Conservation (phyloP, 768 basidiomycete species). For the Boletus pseudopeckii region DNA sequence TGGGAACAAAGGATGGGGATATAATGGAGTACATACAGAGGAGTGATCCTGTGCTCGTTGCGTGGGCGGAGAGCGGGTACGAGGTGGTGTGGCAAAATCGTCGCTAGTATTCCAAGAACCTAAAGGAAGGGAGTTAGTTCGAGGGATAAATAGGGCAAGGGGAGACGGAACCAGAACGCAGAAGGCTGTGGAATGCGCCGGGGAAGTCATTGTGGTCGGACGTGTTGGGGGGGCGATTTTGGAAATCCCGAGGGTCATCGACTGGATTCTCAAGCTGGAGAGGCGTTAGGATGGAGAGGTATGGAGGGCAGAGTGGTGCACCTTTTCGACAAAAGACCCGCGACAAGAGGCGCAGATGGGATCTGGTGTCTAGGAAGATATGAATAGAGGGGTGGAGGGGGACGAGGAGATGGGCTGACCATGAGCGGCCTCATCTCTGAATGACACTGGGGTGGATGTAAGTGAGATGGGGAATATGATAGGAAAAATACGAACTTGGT, state of each 20-base stretch:
- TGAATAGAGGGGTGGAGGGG: neutral
- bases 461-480: constrained; percentile 6
- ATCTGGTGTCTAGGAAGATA: constrained; percentile 60
- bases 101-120: constrained; percentile 4
- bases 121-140: neutral
- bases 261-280: constrained; percentile 66
- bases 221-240: constrained; percentile 32
- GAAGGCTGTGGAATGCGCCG: constrained; percentile 43
- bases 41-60: constrained; percentile 15
- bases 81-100: neutral
- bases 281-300: neutral
- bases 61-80: constrained; percentile 15
- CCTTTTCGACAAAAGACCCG: constrained; percentile 82
- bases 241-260: constrained; percentile 75
- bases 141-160: neutral
- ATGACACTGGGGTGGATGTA: constrained; percentile 55
- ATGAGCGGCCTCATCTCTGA: constrained; percentile 87
- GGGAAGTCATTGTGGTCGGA: constrained; percentile 32
- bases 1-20: neutral
- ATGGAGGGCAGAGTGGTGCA: neutral
- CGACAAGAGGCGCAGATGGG: constrained; percentile 81
- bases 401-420: constrained; percentile 43
- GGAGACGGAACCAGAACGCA: constrained; percentile 38
- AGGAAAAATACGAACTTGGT: constrained; percentile 45
- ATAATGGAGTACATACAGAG: constrained; percentile 8